These are phyloP conservation scores for Lichtheimia corymbifera DNA, from an alignment of 371 early-diverging fungal species.

Conservation along the genomic window DNA sequence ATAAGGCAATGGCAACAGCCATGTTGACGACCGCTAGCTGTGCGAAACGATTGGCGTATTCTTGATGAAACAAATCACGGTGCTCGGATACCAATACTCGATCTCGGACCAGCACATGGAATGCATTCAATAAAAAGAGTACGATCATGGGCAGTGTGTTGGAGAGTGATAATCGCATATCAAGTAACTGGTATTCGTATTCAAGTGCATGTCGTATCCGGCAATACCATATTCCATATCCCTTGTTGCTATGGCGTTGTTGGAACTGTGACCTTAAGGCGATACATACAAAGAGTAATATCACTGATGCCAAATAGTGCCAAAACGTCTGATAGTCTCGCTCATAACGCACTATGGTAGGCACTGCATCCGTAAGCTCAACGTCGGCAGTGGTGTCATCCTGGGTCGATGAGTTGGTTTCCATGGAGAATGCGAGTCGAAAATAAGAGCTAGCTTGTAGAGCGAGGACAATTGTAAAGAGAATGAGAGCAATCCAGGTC, in stretches of 20 bases:
- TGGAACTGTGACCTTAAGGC: background rate
- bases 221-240: background rate
- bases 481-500: conserved; percentile 5
- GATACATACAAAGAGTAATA: background rate
- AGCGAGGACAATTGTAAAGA: conserved; percentile 5
- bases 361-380: background rate
- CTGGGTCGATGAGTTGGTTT: background rate
- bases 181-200: background rate
- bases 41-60: conserved; percentile 31
- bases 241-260: background rate
- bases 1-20: conserved; percentile 28
- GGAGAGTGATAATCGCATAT: background rate
- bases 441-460: conserved; percentile 13
- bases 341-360: background rate
- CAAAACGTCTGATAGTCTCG: conserved; percentile 9
- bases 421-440: conserved; percentile 3
- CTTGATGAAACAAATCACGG: conserved; percentile 21
- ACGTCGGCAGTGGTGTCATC: background rate
- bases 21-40: conserved; percentile 37
- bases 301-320: background rate
- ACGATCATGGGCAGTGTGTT: background rate
- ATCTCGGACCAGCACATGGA: background rate
- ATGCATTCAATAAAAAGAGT: conserved; percentile 3
- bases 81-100: conserved; percentile 9
- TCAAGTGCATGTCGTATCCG: background rate